Evolutionary conservation across 23 red algal species (phyloP).

Genomic region (Gracilariopsis chorda): DNA sequence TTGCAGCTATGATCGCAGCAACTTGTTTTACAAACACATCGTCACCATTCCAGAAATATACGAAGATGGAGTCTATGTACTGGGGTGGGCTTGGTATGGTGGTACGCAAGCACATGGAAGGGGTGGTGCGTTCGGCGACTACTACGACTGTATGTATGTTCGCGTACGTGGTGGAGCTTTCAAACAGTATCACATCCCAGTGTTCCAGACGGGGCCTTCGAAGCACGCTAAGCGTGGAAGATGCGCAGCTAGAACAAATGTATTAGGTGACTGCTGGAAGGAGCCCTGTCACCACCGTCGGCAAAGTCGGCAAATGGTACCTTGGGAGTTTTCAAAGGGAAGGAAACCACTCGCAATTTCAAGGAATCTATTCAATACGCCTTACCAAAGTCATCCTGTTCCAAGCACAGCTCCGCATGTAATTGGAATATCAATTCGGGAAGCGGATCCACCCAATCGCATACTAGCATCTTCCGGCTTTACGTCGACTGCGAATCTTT

Average conservation of each 20-base stretch:
- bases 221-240: not conserved
- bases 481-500: not conserved
- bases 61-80: conserved; percentile 26
- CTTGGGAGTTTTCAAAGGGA: not conserved
- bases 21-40: not conserved
- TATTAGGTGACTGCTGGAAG: conserved; percentile 16
- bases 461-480: not conserved
- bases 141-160: conserved; percentile 65
- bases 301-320: not conserved
- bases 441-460: not conserved
- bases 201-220: not conserved
- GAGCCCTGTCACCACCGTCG: conserved; percentile 12
- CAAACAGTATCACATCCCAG: not conserved
- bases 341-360: not conserved
- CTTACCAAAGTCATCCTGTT: not conserved
- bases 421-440: not conserved
- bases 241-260: not conserved
- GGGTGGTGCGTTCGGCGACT: conserved; percentile 33
- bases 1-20: conserved; percentile 19
- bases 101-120: not conserved
- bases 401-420: not conserved
- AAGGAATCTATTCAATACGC: not conserved
- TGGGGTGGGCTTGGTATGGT: conserved; percentile 44
- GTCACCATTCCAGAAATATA: conserved; percentile 24
- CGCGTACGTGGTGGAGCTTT: conserved; percentile 23